phyloP scores from a whole-genome alignment of 805 yeast genomes.

The Komagataella phaffii region DNA sequence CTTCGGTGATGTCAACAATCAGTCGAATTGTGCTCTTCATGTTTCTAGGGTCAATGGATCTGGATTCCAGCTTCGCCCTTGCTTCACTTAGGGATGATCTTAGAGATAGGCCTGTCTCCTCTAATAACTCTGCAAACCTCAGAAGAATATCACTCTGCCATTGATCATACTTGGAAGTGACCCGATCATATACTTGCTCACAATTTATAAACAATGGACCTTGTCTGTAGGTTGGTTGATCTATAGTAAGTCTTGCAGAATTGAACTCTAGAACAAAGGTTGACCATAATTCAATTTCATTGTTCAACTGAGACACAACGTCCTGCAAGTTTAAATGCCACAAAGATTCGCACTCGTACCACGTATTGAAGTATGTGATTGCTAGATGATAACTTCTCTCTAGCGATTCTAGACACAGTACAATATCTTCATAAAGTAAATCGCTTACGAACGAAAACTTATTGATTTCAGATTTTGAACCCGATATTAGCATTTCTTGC shows the following conservation, averaged over 20 bases:
- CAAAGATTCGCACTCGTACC: slow-evolving; percentile 43
- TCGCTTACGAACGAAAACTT: background rate
- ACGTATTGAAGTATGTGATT: slow-evolving; percentile 24
- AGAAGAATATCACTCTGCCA: slow-evolving; percentile 38
- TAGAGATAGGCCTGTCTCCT: slow-evolving; percentile 15
- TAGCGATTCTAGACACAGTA: slow-evolving; percentile 13
- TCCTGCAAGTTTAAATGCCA: slow-evolving; percentile 41
- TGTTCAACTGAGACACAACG: slow-evolving; percentile 20
- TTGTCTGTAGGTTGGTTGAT: background rate
- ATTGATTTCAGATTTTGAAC: background rate
- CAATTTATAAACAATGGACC: background rate
- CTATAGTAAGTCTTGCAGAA: background rate
- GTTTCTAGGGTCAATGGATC: slow-evolving; percentile 21
- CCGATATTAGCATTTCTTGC: background rate
- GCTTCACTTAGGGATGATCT: slow-evolving; percentile 18
- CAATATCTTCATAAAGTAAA: slow-evolving; percentile 7
- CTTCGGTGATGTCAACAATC: slow-evolving; percentile 23
- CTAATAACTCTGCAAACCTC: slow-evolving; percentile 26
- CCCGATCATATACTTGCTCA: background rate
- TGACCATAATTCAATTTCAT: slow-evolving; percentile 33
- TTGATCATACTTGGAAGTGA: slow-evolving; percentile 30
- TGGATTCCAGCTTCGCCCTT: slow-evolving; percentile 22
- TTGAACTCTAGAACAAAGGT: slow-evolving; percentile 25
- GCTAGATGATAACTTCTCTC: slow-evolving; percentile 20
- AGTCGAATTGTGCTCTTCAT: slow-evolving; percentile 22